Conservation (phyloP, 768 basidiomycete genomes). For the Ramaria rubella region DNA sequence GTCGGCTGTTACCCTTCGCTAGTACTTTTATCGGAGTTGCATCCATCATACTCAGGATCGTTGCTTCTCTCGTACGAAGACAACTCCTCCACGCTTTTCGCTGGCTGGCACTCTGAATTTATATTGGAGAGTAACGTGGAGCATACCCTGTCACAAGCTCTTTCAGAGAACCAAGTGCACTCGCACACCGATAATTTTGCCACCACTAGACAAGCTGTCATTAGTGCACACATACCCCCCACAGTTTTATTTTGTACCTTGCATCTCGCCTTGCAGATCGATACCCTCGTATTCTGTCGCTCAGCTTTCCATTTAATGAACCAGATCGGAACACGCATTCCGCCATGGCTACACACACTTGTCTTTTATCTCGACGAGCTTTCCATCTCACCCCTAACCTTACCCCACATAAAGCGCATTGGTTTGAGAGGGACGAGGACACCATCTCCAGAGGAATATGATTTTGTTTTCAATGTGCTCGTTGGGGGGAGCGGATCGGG, state of each 20-base stretch:
- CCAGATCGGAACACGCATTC: neutral
- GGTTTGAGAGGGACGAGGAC: neutral
- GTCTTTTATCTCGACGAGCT: neutral
- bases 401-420: neutral
- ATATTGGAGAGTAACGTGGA: too few species aligned
- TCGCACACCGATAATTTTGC: neutral
- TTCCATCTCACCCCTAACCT: neutral
- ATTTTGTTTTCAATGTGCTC: neutral
- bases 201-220: neutral
- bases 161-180: neutral
- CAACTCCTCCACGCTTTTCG: neutral
- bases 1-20: neutral
- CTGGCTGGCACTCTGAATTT: too few species aligned
- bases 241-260: neutral
- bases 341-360: neutral
- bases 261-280: neutral
- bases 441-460: neutral
- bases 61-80: neutral
- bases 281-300: neutral
- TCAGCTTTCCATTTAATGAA: neutral
- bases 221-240: neutral
- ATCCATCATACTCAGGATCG: neutral
- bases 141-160: too few species aligned
- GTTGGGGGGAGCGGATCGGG: neutral
- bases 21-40: neutral